Evolutionary conservation across 768 basidiomycete genomes (phyloP).

Genomic region (Suillus variegatus): DNA sequence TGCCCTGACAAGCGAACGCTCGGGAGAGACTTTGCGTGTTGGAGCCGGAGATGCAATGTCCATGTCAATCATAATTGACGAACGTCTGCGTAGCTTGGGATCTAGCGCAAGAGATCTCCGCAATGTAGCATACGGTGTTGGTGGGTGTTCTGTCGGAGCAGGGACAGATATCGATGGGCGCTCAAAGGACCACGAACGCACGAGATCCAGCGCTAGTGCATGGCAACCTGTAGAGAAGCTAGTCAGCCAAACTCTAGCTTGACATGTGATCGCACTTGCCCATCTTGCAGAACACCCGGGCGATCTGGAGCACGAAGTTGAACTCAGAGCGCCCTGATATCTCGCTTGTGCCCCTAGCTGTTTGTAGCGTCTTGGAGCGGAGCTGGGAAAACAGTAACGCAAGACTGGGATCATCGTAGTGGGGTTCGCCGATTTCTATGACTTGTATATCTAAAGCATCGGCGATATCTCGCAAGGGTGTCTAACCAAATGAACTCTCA

Average conservation of each 20-base stretch:
- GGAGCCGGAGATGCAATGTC: slow-evolving; percentile 66
- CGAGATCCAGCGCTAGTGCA: slow-evolving; percentile 85
- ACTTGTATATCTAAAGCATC: slow-evolving; percentile 53
- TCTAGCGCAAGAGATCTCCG: slow-evolving; percentile 52
- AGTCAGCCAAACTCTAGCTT: slow-evolving; percentile 4
- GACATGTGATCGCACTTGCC: slow-evolving; percentile 51
- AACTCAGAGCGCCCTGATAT: slow-evolving; percentile 89
- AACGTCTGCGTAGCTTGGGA: slow-evolving; percentile 56
- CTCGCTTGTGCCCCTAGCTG: slow-evolving; percentile 89
- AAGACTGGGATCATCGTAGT: slow-evolving; percentile 93
- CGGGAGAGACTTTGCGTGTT: slow-evolving; percentile 56
- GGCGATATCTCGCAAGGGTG: slow-evolving; percentile 75
- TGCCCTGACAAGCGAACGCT: slow-evolving; percentile 22
- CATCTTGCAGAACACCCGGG: slow-evolving; percentile 92
- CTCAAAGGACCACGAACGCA: slow-evolving; percentile 90
- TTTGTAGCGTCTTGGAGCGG: slow-evolving; percentile 87
- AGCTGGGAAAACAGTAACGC: slow-evolving; percentile 89
- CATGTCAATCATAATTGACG: slow-evolving; percentile 90
- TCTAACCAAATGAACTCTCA: slow-evolving; percentile 41
- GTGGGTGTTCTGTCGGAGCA: slow-evolving; percentile 22
- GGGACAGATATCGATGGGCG: slow-evolving; percentile 55
- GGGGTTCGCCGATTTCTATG: slow-evolving; percentile 74
- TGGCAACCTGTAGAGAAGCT: slow-evolving; percentile 72
- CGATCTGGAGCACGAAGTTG: slow-evolving; percentile 94
- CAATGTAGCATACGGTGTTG: slow-evolving; percentile 42